Base-by-base conservation (phyloP, 139 green algal genomes). In the Chlamydomonas sp. region DNA sequence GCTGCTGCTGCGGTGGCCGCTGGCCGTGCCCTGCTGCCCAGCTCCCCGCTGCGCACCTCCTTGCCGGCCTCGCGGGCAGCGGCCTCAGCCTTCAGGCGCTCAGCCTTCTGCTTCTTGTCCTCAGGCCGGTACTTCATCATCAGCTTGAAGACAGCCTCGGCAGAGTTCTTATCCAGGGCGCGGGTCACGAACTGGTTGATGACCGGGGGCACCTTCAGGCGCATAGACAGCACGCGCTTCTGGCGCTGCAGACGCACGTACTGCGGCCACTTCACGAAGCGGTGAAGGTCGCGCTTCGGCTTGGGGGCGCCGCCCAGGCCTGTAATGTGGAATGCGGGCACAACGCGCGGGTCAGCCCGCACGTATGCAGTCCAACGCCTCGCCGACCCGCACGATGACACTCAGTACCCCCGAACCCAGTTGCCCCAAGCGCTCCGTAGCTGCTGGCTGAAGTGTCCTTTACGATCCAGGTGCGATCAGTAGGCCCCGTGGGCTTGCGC, bases 181-280 rank as follows among this genome's bases (percentile, higher is more conserved):
- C 89, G 90, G 69, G 89, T 94, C 2, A 92, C 82, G 64, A 95
- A 95, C 90, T 95, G 93, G 92, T 97, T 95, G 81, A 97, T 89
- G 2, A 88, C 90, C 76, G 93, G 92, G 0, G 93, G 93, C 77
- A 92, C 93, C 94, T 98, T 98, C 8, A 99, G 94, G 75, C 97
- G 96, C 95, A 99, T 97, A 82, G 96, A 95, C 58, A 99, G 94
- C 85, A 99, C 95, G 84, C 98, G 94, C 89, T 96, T 95, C 92
- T 99, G 97, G n/a, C 98, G 90, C 95, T 99, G 98, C 83, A 99
- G 95, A 88, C 97, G 97, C 84, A 99, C 97, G 90, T 99, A 99
- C 92, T 98, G 98, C 87, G 98, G 98, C 98, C 98, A 99, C 94
- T 98, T 99, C 8, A 99, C 98, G 89, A 99, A 99, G 79, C 98